Percentiles rank a stretch among this genome's conserved stretches.
These are phyloP conservation scores for Epichloe scottii DNA, from an alignment of 2,329 filamentous ascomycete species.

Conservation along the genomic window DNA sequence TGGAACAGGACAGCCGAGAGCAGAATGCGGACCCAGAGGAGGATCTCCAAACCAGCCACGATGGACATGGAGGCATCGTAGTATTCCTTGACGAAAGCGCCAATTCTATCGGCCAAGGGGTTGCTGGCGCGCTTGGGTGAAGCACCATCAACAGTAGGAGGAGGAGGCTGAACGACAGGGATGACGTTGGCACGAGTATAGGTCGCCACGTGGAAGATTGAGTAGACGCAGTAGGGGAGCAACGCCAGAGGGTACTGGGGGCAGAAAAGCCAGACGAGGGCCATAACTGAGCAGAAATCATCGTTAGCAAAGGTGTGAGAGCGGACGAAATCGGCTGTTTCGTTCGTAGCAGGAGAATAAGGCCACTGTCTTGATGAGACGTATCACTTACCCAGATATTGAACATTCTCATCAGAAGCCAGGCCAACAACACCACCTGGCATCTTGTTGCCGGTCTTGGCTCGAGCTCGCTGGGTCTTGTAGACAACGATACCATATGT, in stretches of 20 bases:
- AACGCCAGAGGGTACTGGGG: constrained; percentile 84
- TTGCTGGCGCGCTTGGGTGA: constrained; percentile 41
- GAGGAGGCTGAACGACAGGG: constrained; percentile 65
- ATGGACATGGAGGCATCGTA: constrained; percentile 94
- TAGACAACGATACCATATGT: constrained; percentile 98
- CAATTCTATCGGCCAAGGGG: constrained; percentile 70
- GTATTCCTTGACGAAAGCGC: constrained; percentile 92
- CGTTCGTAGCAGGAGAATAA: not conserved
- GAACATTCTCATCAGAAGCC: constrained; percentile 85
- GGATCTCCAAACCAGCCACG: constrained; percentile 78
- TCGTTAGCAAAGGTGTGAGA: not conserved
- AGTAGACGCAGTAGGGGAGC: constrained; percentile 92
- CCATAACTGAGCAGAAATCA: constrained; percentile 53
- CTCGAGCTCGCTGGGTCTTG: constrained; percentile 84
- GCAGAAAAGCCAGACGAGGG: constrained; percentile 85
- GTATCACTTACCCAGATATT: constrained; percentile 69
- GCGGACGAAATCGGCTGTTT: too few species aligned
- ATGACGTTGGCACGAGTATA: constrained; percentile 91
- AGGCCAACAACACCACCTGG: constrained; percentile 50
- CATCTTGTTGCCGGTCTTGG: constrained; percentile 56
- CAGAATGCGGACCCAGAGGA: constrained; percentile 72
- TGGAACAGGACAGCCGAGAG: constrained; percentile 76
- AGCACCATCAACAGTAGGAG: constrained; percentile 40
- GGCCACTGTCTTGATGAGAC: not conserved
- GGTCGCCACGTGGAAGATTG: constrained; percentile 93